Evolutionary conservation across 768 basidiomycete genomes (phyloP).

Genomic region (Lepiota brunneoincarnata): DNA sequence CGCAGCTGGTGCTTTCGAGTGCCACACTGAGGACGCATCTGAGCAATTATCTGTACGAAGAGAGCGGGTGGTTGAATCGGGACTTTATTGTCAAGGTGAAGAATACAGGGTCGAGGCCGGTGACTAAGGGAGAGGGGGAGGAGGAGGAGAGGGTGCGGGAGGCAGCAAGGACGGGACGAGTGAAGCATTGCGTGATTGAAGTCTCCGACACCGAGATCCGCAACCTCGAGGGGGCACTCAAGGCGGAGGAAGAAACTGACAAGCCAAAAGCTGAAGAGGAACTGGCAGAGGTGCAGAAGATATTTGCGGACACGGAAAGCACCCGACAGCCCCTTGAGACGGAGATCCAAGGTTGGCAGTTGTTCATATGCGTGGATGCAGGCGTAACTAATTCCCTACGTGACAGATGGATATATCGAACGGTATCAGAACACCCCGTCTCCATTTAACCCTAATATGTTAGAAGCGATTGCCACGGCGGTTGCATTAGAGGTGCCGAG

Average conservation of each 20-base stretch:
- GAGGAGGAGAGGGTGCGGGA: constrained; percentile 13
- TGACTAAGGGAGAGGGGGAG: constrained; percentile 8
- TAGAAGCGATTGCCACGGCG: constrained; percentile 68
- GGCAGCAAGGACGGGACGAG: constrained; percentile 9
- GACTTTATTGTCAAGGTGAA: constrained; percentile 38
- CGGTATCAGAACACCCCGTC: constrained; percentile 39
- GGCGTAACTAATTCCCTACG: background rate
- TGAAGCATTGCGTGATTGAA: constrained; percentile 56
- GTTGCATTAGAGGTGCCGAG: constrained; percentile 75
- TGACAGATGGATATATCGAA: constrained; percentile 16
- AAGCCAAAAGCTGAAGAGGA: constrained; percentile 4
- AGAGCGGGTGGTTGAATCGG: constrained; percentile 58
- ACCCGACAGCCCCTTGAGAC: background rate
- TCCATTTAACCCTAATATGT: constrained; percentile 49
- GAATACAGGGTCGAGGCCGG: constrained; percentile 12
- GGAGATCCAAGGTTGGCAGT: constrained; percentile 8
- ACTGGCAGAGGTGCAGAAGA: constrained; percentile 5
- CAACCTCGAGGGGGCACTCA: constrained; percentile 52
- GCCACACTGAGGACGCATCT: constrained; percentile 64
- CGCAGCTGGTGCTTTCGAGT: constrained; percentile 68
- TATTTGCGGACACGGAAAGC: constrained; percentile 5
- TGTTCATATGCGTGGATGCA: background rate
- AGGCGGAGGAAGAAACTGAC: constrained; percentile 12
- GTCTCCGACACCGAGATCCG: constrained; percentile 52
- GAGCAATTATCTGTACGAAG: constrained; percentile 48